These are phyloP conservation scores for Primulina tabacum DNA, from an alignment of 257 asterid species.

Conservation along the genomic window DNA sequence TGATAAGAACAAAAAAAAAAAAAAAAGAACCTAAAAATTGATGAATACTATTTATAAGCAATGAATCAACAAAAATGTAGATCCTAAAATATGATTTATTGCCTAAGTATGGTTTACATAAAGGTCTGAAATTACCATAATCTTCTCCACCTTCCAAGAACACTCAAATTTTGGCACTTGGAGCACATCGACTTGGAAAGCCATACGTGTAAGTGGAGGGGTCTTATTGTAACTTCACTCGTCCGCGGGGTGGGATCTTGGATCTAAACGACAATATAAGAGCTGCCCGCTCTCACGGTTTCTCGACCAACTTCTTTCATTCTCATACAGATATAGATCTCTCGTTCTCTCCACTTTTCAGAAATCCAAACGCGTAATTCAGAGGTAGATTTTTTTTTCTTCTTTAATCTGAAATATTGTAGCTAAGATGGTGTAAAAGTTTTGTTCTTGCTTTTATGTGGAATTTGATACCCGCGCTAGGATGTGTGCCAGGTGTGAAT, in stretches of 20 bases:
- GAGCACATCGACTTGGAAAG: not conserved
- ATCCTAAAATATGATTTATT: no score
- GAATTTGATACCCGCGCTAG: not conserved
- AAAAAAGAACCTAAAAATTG: no score
- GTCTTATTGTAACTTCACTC: not conserved
- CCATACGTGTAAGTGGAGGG: no score
- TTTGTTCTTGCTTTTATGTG: not conserved
- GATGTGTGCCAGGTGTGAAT: not conserved
- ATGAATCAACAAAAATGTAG: no score
- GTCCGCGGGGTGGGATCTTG: constrained; percentile 21
- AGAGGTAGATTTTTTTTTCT: not conserved
- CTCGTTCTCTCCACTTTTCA: constrained; percentile 5
- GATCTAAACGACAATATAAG: constrained; percentile 30
- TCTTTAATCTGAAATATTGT: not conserved
- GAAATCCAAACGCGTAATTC: not conserved
- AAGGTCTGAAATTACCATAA: no score
- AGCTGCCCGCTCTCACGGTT: constrained; percentile 27
- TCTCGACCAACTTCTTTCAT: constrained; percentile 18
- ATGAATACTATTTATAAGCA: no score
- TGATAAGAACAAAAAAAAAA: no score
- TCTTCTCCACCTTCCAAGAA: not conserved
- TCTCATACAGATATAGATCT: not conserved
- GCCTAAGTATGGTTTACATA: not conserved
- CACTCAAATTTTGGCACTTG: not conserved
- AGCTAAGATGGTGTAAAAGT: not conserved